Percentiles rank a stretch among this genome's conserved stretches.
Evolutionary conservation across 2,329 filamentous ascomycete species (phyloP).

Genomic region (Acarospora socialis): DNA sequence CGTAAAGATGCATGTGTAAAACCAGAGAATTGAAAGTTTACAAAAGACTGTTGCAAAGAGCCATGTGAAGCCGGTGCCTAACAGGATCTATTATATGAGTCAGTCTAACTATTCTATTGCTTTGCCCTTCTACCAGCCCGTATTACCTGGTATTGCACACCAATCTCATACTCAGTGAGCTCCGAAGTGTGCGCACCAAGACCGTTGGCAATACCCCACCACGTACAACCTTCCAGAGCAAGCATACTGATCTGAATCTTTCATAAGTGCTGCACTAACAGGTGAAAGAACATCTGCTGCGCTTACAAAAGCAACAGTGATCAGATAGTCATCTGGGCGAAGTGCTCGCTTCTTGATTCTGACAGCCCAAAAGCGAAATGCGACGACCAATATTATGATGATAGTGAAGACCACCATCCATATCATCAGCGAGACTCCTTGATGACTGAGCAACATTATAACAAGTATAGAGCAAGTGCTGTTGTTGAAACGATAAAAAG

Average conservation of each 20-base stretch:
- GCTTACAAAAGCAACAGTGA: slow-evolving; percentile 1
- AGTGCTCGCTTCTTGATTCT: not conserved
- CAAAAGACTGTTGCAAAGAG: not conserved
- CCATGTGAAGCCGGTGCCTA: not conserved
- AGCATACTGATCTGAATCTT: no score
- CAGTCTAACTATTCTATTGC: no score
- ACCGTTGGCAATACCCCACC: slow-evolving; percentile 2
- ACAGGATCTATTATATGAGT: not conserved
- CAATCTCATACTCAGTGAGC: no score
- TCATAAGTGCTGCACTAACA: no score
- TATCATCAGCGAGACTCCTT: not conserved
- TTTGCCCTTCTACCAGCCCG: no score
- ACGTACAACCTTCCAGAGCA: no score
- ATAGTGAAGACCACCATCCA: slow-evolving; percentile 2
- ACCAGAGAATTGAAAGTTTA: not conserved
- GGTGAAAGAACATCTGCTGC: not conserved
- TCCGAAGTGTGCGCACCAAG: slow-evolving; percentile 3
- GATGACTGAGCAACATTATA: no score
- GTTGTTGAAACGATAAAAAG: no score
- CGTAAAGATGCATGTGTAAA: not conserved
- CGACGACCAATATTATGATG: not conserved
- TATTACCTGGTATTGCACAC: no score
- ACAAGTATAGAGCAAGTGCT: no score
- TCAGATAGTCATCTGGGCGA: not conserved
- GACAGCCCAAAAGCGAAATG: not conserved